Conservation (phyloP, 768 basidiomycete species). For the Tubosaeta sp. region DNA sequence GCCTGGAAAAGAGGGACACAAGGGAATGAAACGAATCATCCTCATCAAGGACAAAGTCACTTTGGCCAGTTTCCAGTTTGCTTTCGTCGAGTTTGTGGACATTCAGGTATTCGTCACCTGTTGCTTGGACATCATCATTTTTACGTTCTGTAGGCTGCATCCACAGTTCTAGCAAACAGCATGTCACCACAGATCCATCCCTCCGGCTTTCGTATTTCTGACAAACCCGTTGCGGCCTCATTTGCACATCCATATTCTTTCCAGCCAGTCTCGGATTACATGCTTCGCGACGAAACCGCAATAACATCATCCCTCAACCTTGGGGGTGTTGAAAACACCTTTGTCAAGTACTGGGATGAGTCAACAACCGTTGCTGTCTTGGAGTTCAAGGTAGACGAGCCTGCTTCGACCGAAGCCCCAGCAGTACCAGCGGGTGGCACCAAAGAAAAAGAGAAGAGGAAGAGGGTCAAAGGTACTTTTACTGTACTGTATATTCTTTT, state of each 20-base stretch:
- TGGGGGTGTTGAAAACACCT: conserved; percentile 68
- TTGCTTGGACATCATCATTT: background rate
- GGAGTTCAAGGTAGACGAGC: conserved; percentile 74
- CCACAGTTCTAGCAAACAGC: conserved; percentile 74
- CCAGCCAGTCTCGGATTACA: conserved; percentile 70
- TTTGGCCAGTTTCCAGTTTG: conserved; percentile 87
- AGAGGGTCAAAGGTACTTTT: conserved; percentile 49
- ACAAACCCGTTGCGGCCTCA: conserved; percentile 84
- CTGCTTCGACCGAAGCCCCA: conserved; percentile 27
- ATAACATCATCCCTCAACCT: conserved; percentile 61
- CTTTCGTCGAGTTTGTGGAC: conserved; percentile 90
- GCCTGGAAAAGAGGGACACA: conserved; percentile 69
- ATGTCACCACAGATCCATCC: conserved; percentile 88
- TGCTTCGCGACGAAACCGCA: conserved; percentile 74
- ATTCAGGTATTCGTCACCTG: conserved; percentile 50
- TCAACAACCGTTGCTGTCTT: conserved; percentile 68
- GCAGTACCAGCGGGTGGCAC: conserved; percentile 39
- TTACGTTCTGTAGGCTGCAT: conserved; percentile 59
- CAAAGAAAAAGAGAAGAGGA: conserved; percentile 59
- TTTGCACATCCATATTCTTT: conserved; percentile 93
- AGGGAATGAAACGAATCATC: conserved; percentile 83
- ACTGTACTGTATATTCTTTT: background rate
- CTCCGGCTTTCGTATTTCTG: conserved; percentile 89
- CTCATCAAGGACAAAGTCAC: conserved; percentile 87
- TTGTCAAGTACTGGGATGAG: conserved; percentile 93